Evolutionary conservation across 2,329 filamentous ascomycete genomes (phyloP), one percentile per base, ranked within the genome.

Genomic region (Verticillium isaacii): DNA sequence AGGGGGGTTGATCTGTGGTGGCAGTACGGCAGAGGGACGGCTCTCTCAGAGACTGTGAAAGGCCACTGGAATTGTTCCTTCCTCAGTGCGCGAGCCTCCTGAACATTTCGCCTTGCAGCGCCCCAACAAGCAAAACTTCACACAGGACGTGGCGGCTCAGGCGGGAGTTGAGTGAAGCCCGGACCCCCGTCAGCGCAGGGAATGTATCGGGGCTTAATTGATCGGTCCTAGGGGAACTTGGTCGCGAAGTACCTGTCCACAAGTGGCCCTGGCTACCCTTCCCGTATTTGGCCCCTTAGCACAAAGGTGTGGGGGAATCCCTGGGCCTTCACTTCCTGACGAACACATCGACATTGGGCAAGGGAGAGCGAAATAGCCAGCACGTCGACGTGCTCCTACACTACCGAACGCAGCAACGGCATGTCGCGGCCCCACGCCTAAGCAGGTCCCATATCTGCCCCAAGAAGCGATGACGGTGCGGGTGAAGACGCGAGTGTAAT

Each of bases 221-320:
- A 50, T 50, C 45, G 11, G n/a, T 23, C 19, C 8, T 5, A 12
- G 19, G 23, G 41, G 45, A 14, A 50, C 45, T 23, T 50, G n/a
- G 5, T 50, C 19, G 23, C 45, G 45, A 50, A 50, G 45, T 50
- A 50, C 45, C 45, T 50, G 19, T 12, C 9, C 19, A 25, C 8
- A 50, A 23, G 8, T 19, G 45, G 45, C 23, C n/a, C 45, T 50
- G 8, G 12, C n/a, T 50, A 25, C 39, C 57, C 15, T 45, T 58
- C 57, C 57, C 57, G 57, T 58, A 58, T 58, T 41, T 39, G 57
- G 32, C 25, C 57, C 57, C 57, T 58, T 50, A 11, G 57, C 25
- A 32, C 25, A 58, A 36, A 32, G 34, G 36, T 32, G 57, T 58
- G 57, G 57, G 57, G 25, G 45, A 50, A 23, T n/a, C 45, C 45